Evolutionary conservation across 2,329 filamentous ascomycete genomes (phyloP).

Genomic region (Monilinia vaccinii-corymbosi): DNA sequence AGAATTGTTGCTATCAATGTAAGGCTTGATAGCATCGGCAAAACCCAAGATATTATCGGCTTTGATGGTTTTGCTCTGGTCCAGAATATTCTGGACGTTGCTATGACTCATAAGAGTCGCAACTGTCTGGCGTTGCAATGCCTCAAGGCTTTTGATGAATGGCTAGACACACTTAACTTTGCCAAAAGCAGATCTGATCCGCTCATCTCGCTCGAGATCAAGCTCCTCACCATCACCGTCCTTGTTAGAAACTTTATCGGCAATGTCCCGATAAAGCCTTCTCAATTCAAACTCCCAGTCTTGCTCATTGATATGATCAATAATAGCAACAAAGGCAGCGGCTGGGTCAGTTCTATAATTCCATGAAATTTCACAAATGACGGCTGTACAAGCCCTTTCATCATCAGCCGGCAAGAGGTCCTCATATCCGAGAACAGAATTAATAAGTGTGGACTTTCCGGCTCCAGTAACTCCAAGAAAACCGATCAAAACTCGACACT

Average conservation of each 20-base stretch:
- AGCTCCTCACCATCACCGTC: conserved; percentile 25
- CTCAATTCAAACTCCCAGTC: conserved; percentile 17
- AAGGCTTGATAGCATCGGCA: conserved; percentile 8
- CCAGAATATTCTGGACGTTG: conserved; percentile 12
- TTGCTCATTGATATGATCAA: conserved; percentile 9
- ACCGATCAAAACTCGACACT: conserved; percentile 12
- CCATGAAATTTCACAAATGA: conserved; percentile 15
- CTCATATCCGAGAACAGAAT: conserved; percentile 37
- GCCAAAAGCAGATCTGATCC: conserved; percentile 31
- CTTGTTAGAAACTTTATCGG: background rate
- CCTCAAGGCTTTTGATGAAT: conserved; percentile 25
- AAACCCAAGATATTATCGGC: background rate
- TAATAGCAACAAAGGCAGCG: conserved; percentile 2
- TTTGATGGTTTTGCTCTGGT: conserved; percentile 4
- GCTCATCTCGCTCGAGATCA: conserved; percentile 16
- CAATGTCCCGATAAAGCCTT: conserved; percentile 12
- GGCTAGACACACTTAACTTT: conserved; percentile 39
- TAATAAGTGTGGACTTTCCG: conserved; percentile 55
- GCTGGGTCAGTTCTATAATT: conserved; percentile 9
- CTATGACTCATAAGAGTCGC: conserved; percentile 11
- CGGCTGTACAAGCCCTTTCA: conserved; percentile 13
- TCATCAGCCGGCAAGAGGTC: conserved; percentile 12
- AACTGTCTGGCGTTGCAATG: conserved; percentile 26
- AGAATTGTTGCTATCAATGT: conserved; percentile 6
- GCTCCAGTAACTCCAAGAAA: conserved; percentile 51